Conservation (phyloP, 164 flowering plant species). For the Sextonia rubra region DNA sequence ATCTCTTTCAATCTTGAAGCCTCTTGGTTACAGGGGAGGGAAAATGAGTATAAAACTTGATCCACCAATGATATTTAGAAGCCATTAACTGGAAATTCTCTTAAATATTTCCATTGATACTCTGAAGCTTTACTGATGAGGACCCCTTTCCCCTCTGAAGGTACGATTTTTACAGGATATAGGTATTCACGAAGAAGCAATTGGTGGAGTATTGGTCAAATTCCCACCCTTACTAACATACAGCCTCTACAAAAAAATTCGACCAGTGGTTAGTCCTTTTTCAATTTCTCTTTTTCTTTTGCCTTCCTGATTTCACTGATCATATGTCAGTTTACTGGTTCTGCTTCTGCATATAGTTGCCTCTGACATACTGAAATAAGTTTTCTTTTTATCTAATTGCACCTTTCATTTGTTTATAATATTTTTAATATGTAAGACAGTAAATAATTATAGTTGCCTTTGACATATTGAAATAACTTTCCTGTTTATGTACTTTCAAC, state of each 20-base stretch:
- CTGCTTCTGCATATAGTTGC: not conserved
- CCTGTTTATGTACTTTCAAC: no score
- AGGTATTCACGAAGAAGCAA: constrained; percentile 74
- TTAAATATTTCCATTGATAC: not conserved
- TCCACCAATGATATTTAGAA: not conserved
- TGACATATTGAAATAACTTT: no score
- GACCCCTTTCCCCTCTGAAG: constrained; percentile 32
- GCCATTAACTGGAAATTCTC: not conserved
- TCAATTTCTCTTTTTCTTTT: not conserved
- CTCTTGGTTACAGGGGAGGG: not conserved
- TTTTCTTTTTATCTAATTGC: no score
- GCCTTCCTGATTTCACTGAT: not conserved
- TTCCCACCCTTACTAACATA: constrained; percentile 83
- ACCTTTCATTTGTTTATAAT: no score
- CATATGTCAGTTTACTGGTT: not conserved
- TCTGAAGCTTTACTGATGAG: not conserved
- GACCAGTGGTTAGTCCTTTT: constrained; percentile 71
- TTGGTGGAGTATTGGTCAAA: constrained; percentile 70
- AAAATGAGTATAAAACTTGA: not conserved
- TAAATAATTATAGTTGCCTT: no score
- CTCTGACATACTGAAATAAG: not conserved
- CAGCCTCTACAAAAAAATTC: constrained; percentile 88
- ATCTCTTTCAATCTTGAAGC: not conserved
- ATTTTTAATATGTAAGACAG: no score
- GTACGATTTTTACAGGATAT: constrained; percentile 84